Conservation (phyloP, 1,139 yeast genomes). For the Suhomyces bolitotheri region DNA sequence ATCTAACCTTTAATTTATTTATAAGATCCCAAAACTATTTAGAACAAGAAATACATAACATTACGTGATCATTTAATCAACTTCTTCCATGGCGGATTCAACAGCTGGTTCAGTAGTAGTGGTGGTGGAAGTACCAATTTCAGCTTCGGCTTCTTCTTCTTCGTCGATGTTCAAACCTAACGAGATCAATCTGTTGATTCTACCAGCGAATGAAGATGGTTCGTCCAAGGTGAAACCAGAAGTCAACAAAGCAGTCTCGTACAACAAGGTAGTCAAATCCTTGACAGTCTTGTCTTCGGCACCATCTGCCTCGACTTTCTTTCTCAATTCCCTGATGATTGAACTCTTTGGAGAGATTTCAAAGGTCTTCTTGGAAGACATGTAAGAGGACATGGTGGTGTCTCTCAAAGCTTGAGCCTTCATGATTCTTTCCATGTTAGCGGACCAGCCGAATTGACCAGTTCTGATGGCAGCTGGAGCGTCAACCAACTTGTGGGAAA, state of each 20-base stretch:
- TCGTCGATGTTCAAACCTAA: slow-evolving; percentile 98
- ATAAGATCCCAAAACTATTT: slow-evolving; percentile 12
- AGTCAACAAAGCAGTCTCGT: slow-evolving; percentile 96
- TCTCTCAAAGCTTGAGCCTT: slow-evolving; percentile 99
- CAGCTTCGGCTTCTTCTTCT: slow-evolving; percentile 51
- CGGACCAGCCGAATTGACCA: slow-evolving; percentile 99
- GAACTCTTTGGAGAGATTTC: slow-evolving; percentile 98
- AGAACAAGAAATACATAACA: slow-evolving; percentile 15
- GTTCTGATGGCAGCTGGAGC: slow-evolving; percentile 99
- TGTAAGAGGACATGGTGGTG: slow-evolving; percentile 97
- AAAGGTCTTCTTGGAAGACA: slow-evolving; percentile 98
- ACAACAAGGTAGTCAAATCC: slow-evolving; percentile 93
- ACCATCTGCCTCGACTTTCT: slow-evolving; percentile 96
- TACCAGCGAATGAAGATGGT: slow-evolving; percentile 94
- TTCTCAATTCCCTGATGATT: slow-evolving; percentile 91
- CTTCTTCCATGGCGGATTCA: slow-evolving; percentile 99
- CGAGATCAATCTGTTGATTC: slow-evolving; percentile 97
- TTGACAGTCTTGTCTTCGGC: slow-evolving; percentile 98
- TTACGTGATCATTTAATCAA: slow-evolving; percentile 58
- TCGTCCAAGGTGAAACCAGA: slow-evolving; percentile 99
- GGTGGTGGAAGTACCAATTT: slow-evolving; percentile 50
- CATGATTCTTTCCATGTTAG: slow-evolving; percentile 99
- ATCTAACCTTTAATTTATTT: slow-evolving; percentile 10
- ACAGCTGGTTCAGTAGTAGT: slow-evolving; percentile 61
- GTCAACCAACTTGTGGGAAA: slow-evolving; percentile 94